Conservation (phyloP, 2,329 filamentous ascomycete genomes). For the Aspergillus nomiae region DNA sequence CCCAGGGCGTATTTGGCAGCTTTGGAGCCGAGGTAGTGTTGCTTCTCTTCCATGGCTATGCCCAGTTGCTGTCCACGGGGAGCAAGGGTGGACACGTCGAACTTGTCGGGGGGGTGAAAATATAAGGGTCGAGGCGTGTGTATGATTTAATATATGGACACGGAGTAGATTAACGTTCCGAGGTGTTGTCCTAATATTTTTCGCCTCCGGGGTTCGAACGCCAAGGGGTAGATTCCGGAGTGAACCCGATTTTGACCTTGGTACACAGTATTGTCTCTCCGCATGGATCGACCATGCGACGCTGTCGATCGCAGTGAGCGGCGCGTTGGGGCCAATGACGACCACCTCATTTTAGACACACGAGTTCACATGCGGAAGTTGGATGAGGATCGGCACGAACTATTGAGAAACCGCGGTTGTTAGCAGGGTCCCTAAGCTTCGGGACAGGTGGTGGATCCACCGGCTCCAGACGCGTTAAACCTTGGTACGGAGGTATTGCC, state of each 20-base stretch:
- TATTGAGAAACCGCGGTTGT: constrained; percentile 21
- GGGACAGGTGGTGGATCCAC: constrained; percentile 9
- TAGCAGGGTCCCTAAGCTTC: constrained; percentile 10
- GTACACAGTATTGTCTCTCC: constrained; percentile 1
- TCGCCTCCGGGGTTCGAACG: not conserved
- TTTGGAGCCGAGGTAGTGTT: constrained; percentile 27
- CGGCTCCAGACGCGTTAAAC: not conserved
- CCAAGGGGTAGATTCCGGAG: not conserved
- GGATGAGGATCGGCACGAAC: constrained; percentile 18
- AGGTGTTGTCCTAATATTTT: not conserved
- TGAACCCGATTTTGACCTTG: not conserved
- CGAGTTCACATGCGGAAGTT: constrained; percentile 16
- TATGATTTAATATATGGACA: not conserved
- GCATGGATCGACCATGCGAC: constrained; percentile 11
- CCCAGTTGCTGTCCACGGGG: not conserved
- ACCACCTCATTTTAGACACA: not conserved
- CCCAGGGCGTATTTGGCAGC: constrained; percentile 35
- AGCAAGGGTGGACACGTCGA: not conserved
- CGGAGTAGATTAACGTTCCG: not conserved
- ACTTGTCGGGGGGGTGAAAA: not conserved
- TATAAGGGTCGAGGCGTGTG: not conserved
- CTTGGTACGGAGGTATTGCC: constrained; percentile 7
- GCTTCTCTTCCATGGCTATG: constrained; percentile 28
- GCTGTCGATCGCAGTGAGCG: constrained; percentile 12
- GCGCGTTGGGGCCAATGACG: constrained; percentile 10